Base-by-base conservation (phyloP, 768 basidiomycete species). In the Tylopilus rubrobrunneus region DNA sequence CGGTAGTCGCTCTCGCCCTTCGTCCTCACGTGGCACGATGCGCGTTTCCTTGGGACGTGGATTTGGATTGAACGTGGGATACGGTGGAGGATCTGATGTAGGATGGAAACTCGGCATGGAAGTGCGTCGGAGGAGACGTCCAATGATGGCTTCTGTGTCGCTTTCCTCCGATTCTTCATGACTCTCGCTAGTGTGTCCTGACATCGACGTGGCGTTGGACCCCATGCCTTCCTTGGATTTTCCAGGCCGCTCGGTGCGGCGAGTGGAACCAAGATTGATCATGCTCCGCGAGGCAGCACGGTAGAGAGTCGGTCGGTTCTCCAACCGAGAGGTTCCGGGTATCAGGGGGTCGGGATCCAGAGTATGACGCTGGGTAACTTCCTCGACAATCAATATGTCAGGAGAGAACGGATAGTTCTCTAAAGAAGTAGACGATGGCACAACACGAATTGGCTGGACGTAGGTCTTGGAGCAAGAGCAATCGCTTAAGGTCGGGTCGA, bases 1-100 rank as follows among this genome's bases (percentile, higher is more conserved):
- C 0, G 97, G 97, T 1, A 99, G 78, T 37, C 68, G 69, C 70
- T 99, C 96, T 45, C 61, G 71, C 9, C 92, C 96, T 66, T 96
- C 96, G 55, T 95, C 91, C n/a, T 88, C 87, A 10, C 77, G 74
- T 1, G 82, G 80, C 60, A 17, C 55, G 57, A 60, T 48, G 50
- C 60, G 33, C 49, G 56, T 37, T 34, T 55, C 65, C 39, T 48
- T 62, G 62, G 56, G 62, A 45, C 60, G 62, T 25, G 71, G 70
- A 25, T 63, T 54, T 25, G 71, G 70, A 25, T 63, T 54, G 62
- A 81, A 80, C 7, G 73, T 59, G 10, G 85, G 85, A 61, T 88
- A 89, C 0, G 88, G 86, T 2, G 89, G 88, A 17, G 88, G 88
- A 25, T 76, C 73, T 1, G 79, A 72, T 14, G 78, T 70, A 4